Base-by-base conservation (phyloP, 2,329 filamentous ascomycete genomes). In the Botryosphaeria agaves region DNA sequence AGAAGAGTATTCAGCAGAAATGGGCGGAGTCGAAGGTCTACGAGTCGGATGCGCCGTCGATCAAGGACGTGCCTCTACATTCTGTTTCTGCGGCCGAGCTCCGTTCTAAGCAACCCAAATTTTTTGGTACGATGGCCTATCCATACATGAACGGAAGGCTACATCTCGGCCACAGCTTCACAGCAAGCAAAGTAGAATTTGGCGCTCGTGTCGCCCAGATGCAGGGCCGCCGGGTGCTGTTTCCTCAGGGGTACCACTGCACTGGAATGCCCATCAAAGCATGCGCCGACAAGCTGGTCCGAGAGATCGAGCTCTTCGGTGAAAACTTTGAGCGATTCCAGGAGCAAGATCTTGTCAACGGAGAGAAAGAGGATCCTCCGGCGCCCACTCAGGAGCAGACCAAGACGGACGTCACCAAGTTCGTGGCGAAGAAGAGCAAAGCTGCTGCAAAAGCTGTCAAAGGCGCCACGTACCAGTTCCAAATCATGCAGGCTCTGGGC, bases 181-280 rank as follows among this genome's bases (percentile, higher is more conserved):
- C 84, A 14, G 74, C 81, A 5, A 27, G 26, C n/a, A 98, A 98
- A 58, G 74, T 93, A 44, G 89, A 98, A 57, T 98, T 95, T 54
- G 76, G 75, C 34, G 72, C 78, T 15, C 83, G 87, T 26, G 85
- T 83, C 49, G 76, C 79, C 28, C 12, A 87, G 33, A 91, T 95
- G 82, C 72, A 84, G 52, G 89, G 89, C 47, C 87, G 87, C 63
- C 69, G 77, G 31, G 67, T 76, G 34, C 64, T 95, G 31, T 94
- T 89, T 52, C 89, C 89, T 34, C 76, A 89, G 48, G 89, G 87
- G 18, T 98, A 84, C 62, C 89, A 98, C 64, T 83, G 79, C 59
- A 95, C 87, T 0, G 89, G 89, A 44, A 91, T 98, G 77, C 84
- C 85, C 27, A 98, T 98, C 64, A 94, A 94, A 59, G 85, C 89